Conservation (phyloP, 768 basidiomycete species). For the Paxillus rubicundulus region DNA sequence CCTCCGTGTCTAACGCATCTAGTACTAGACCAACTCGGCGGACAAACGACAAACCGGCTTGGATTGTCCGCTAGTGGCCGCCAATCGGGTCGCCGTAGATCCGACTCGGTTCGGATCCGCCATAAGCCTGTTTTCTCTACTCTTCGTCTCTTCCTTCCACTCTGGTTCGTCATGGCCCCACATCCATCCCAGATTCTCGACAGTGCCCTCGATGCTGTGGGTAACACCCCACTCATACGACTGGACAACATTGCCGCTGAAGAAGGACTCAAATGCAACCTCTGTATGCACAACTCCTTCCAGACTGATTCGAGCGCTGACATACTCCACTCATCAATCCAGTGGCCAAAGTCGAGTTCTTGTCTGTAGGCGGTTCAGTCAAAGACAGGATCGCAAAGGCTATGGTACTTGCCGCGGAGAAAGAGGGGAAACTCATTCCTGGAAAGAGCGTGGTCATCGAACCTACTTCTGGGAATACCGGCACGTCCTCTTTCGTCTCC, state of each 20-base stretch:
- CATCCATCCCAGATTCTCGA: constrained; percentile 55
- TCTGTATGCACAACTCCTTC: constrained; percentile 54
- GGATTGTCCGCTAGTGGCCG: too few species aligned
- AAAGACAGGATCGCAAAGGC: constrained; percentile 96
- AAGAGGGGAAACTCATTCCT: constrained; percentile 77
- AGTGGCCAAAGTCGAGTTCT: constrained; percentile 91
- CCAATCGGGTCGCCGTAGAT: not conserved
- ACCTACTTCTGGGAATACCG: constrained; percentile 95
- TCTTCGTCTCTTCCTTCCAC: not conserved
- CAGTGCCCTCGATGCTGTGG: constrained; percentile 81
- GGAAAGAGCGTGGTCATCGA: constrained; percentile 93
- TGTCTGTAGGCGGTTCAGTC: constrained; percentile 89
- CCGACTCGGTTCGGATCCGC: constrained; percentile 9
- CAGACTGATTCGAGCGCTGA: not conserved
- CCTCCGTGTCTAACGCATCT: too few species aligned
- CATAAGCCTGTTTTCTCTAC: not conserved
- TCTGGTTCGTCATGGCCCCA: constrained; percentile 26
- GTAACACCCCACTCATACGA: constrained; percentile 87
- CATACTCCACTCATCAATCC: not conserved
- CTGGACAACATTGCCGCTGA: constrained; percentile 73
- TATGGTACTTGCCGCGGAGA: constrained; percentile 95
- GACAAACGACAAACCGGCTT: too few species aligned
- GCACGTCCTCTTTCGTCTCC: constrained; percentile 39
- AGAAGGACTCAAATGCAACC: constrained; percentile 83
- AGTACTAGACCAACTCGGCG: too few species aligned